Conservation (phyloP, 2,329 filamentous ascomycete genomes). For the Aspergillus vadensis region DNA sequence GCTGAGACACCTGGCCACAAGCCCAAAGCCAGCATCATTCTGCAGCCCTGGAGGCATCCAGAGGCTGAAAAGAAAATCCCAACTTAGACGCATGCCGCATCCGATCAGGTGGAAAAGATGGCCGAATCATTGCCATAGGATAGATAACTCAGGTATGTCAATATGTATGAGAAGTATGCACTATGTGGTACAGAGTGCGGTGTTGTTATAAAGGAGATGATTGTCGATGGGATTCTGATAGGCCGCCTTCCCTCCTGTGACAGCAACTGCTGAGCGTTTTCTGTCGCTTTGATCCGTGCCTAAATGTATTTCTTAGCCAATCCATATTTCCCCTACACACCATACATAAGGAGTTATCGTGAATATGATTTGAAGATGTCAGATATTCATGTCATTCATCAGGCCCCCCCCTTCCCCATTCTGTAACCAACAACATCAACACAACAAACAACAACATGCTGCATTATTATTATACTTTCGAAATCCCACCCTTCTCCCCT, state of each 20-base stretch:
- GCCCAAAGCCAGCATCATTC: slow-evolving; percentile 10
- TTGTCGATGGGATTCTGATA: neutral
- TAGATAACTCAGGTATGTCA: neutral
- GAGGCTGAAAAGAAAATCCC: slow-evolving; percentile 17
- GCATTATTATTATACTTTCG: neutral
- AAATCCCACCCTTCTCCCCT: neutral
- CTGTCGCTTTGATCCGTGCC: neutral
- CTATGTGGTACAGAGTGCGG: too few species aligned
- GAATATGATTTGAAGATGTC: too few species aligned
- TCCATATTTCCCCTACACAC: neutral
- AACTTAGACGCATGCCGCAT: slow-evolving; percentile 1
- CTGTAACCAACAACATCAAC: neutral
- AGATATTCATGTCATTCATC: too few species aligned
- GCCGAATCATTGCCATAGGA: neutral
- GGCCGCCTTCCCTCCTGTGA: neutral
- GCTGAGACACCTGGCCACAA: slow-evolving; percentile 15
- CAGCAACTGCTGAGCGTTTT: neutral
- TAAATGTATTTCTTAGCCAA: neutral
- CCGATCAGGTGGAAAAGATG: slow-evolving; percentile 2
- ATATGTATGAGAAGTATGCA: too few species aligned
- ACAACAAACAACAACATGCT: neutral
- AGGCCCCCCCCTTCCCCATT: too few species aligned
- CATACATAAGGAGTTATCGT: neutral
- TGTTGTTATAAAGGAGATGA: too few species aligned
- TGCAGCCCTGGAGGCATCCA: slow-evolving; percentile 19